A percentile compares a stretch with the other conserved stretches of the same genome.
phyloP scores from a whole-genome alignment of 805 yeast species.

The Lipomyces starkeyi region DNA sequence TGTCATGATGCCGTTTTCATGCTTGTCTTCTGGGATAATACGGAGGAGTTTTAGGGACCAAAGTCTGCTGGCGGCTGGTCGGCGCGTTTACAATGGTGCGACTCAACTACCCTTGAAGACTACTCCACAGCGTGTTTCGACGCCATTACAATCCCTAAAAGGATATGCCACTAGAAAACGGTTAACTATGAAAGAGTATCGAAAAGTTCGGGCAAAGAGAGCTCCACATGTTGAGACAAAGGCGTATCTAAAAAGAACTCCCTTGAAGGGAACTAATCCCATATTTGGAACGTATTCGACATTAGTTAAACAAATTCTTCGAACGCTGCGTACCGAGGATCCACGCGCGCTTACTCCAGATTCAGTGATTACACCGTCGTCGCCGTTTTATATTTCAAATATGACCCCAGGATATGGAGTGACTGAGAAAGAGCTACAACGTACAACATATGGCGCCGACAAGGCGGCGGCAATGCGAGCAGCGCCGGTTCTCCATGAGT shows the following conservation, averaged over 20 bases:
- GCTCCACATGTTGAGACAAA: conserved; percentile 29
- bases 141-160: background rate
- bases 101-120: background rate
- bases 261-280: conserved; percentile 22
- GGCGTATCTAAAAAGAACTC: conserved; percentile 16
- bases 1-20: background rate
- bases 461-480: conserved; percentile 2
- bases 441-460: conserved; percentile 1
- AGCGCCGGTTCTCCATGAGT: background rate
- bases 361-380: background rate
- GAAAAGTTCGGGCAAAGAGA: conserved; percentile 24
- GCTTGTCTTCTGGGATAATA: background rate
- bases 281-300: conserved; percentile 29
- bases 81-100: background rate
- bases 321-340: conserved; percentile 23
- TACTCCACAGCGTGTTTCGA: background rate
- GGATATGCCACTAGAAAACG: conserved; percentile 2
- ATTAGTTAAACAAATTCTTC: conserved; percentile 24
- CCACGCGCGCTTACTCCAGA: conserved; percentile 4
- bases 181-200: conserved; percentile 24
- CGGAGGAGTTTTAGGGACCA: background rate
- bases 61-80: background rate
- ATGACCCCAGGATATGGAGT: conserved; percentile 25
- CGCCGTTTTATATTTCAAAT: conserved; percentile 4
- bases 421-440: conserved; percentile 11